Base-by-base conservation (phyloP, 2,329 filamentous ascomycete genomes). In the Fusarium concolor region DNA sequence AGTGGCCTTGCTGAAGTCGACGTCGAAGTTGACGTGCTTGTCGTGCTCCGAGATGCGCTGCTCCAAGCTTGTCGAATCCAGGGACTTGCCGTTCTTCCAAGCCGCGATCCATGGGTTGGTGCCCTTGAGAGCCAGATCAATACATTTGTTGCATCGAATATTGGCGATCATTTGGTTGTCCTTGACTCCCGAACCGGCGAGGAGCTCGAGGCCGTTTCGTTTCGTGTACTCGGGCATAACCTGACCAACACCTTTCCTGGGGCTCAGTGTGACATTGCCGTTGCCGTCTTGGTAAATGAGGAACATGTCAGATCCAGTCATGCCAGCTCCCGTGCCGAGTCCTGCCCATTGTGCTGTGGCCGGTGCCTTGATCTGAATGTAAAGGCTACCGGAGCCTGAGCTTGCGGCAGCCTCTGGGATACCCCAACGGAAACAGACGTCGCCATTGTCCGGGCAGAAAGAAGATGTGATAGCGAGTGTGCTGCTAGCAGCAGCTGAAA, bases 191-290 rank as follows among this genome's bases (percentile, higher is more conserved):
- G 86, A 90, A 47, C 89, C 88, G 0, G 78, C 82, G 3, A 91
- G 81, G 6, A 91, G 80, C 35, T 84, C 80, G 22, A 90, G 75
- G 31, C 81, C 76, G 24, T 80, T 78, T 8, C 80, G 77, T 2
- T 75, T 70, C 3, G 77, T 78, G 75, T 85, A 84, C 26, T 76
- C 45, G 0, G 89, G 89, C 78, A 80, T 76, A 35, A 75, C 65
- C 66, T 90, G 80, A 10, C 81, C 81, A 1, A 71, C 77, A 29
- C 84, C 86, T 5, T 75, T 70, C 22, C 89, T 85, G 2, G 87
- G 82, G 64, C 87, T 90, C 53, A 90, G 74, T 2, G 89, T 91
- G 24, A 90, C 81, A 72, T 90, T 90, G 63, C 85, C 84, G 5
- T 70, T 67, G 60, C 86, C 86, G 66, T 88, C 82, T 44, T 85